Base-by-base conservation (phyloP, 2,329 filamentous ascomycete genomes). In the Paecilomyces sp. region DNA sequence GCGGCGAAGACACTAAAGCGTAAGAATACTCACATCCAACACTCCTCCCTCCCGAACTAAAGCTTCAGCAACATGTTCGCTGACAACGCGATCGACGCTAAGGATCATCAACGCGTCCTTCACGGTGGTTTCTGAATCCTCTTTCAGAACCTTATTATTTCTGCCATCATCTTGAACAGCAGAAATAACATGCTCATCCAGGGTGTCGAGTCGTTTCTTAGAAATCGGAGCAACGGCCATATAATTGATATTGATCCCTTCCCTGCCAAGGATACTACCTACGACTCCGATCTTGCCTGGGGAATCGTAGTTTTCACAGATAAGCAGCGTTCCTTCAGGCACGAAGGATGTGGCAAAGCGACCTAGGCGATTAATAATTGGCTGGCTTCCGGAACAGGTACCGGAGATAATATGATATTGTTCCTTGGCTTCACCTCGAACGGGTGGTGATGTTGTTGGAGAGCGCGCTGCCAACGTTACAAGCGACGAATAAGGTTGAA, bases 281-380 rank as follows among this genome's bases (percentile, higher is more conserved):
- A 94, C 90, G 41, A 86, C 85, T 1, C 90, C 90, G 70, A 94
- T 93, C 79, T 92, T 92, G 11, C 90, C 90, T 0, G 89, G 89
- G 63, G 87, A 83, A 69, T 94, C 90, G 67, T 90, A 92, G 75
- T 93, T 93, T 68, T 91, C 84, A 67, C 91, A 83, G 61, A 93
- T 88, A n/a, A 92, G 79, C 60, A 93, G 72, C 0, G 85, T 90
- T 0, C 90, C 90, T 61, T 88, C 83, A 0, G 90, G 89, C 11
- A 84, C 80, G 64, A 94, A 93, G 3, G 85, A 85, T 0, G 88
- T 88, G 47, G 83, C 84, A 76, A 93, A 94, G 1, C 87, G 83
- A 67, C 86, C 89, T 8, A 94, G 76, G 28, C 88, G 84, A 30
- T 85, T 88, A 66, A 94, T 92, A 72, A 86, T 89, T 9, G 70